Percentiles rank a stretch among this genome's conserved stretches.
Evolutionary conservation across 2,329 filamentous ascomycete species (phyloP).

Genomic region (Cladophialophora yegresii): DNA sequence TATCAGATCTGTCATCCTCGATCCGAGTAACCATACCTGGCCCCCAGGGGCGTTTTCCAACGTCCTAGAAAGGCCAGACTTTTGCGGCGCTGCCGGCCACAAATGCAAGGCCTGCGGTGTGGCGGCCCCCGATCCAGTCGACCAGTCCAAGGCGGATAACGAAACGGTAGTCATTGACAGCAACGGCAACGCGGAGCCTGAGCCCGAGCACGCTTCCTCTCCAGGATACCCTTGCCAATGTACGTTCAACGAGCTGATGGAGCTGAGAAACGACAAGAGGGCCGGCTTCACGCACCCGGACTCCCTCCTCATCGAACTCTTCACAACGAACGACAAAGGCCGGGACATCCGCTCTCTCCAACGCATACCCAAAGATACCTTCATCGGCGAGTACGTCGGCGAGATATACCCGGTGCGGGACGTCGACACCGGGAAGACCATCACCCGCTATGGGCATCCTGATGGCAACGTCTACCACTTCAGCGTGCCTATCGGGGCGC

Average conservation of each 20-base stretch:
- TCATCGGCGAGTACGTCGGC: slow-evolving; percentile 32
- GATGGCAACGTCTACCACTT: slow-evolving; percentile 6
- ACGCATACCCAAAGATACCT: slow-evolving; percentile 11
- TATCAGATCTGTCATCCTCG: slow-evolving; percentile 13
- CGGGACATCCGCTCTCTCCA: slow-evolving; percentile 31
- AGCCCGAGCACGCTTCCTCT: neutral
- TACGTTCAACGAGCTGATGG: slow-evolving; percentile 16
- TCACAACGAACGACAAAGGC: slow-evolving; percentile 20
- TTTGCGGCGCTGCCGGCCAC: slow-evolving; percentile 6
- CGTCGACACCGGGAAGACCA: neutral
- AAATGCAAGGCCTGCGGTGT: slow-evolving; percentile 12
- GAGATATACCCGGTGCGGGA: slow-evolving; percentile 27
- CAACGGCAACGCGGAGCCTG: neutral
- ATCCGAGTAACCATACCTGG: slow-evolving; percentile 13
- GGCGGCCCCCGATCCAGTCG: neutral
- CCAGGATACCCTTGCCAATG: slow-evolving; percentile 21
- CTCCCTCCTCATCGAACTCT: slow-evolving; percentile 25
- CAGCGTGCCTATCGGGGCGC: neutral
- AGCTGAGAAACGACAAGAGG: neutral
- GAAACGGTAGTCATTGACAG: neutral
- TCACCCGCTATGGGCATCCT: neutral
- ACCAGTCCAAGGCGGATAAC: neutral
- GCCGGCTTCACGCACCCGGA: neutral
- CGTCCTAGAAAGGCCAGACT: slow-evolving; percentile 10
- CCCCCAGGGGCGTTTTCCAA: neutral